phyloP scores from a whole-genome alignment of 148 eudicot species.

The Cornus kousa region DNA sequence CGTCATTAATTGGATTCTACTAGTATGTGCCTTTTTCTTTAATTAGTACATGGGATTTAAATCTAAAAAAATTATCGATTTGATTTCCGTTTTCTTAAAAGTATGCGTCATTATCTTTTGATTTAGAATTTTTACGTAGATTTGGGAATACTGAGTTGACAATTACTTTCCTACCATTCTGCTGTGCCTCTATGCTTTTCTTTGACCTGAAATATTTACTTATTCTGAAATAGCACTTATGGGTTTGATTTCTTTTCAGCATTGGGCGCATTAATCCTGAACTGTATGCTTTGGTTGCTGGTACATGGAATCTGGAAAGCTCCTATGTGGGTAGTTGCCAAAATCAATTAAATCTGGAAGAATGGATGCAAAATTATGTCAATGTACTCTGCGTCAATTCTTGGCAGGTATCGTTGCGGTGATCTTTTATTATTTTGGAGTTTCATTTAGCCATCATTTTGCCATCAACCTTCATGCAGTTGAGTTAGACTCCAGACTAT shows the following conservation, averaged over 20 bases:
- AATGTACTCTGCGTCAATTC: slow-evolving; percentile 82
- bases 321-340: slow-evolving; percentile 19
- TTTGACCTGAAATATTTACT: background rate
- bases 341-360: slow-evolving; percentile 31
- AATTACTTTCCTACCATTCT: background rate
- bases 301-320: slow-evolving; percentile 41
- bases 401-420: slow-evolving; percentile 80
- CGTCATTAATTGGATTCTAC: no score
- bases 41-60: no score
- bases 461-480: background rate
- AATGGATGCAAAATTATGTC: slow-evolving; percentile 78
- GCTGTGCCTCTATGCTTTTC: background rate
- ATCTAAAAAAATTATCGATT: no score
- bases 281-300: slow-evolving; percentile 74
- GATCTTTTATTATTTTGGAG: background rate
- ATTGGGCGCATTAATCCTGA: slow-evolving; percentile 91
- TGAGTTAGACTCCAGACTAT: background rate
- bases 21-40: no score
- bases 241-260: slow-evolving; percentile 41
- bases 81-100: no score
- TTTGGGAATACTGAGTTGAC: background rate
- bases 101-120: background rate
- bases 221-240: background rate
- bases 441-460: background rate
- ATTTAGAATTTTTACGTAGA: background rate